These are phyloP conservation scores for Brassica balearica DNA, from an alignment of 441 rosid species.

Conservation along the genomic window DNA sequence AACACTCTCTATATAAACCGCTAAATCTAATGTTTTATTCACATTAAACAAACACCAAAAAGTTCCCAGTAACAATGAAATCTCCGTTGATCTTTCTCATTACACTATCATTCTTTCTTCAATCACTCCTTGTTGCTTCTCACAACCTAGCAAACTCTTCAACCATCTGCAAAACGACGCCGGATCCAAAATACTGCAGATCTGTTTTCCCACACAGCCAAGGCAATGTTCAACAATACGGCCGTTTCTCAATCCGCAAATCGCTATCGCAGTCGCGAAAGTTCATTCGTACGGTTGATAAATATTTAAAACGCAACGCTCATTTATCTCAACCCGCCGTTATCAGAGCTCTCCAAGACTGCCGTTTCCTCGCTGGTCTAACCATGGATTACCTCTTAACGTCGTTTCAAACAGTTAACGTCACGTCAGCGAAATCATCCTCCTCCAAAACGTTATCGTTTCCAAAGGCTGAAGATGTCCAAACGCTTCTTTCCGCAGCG, in stretches of 20 bases:
- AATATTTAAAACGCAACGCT: constrained; percentile 47
- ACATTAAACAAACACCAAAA: constrained; percentile 4
- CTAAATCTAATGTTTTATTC: constrained; percentile 17
- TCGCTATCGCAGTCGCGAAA: constrained; percentile 66
- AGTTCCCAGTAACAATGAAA: background rate
- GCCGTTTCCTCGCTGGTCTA: constrained; percentile 57
- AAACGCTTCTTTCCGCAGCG: constrained; percentile 57
- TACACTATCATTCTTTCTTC: constrained; percentile 17
- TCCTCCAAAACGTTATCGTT: constrained; percentile 43
- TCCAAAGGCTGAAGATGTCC: constrained; percentile 59
- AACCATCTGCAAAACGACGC: constrained; percentile 59
- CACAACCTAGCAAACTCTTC: constrained; percentile 44
- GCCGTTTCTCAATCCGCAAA: constrained; percentile 57
- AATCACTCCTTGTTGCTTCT: constrained; percentile 27
- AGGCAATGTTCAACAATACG: constrained; percentile 53
- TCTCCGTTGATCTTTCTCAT: constrained; percentile 9
- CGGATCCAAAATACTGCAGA: constrained; percentile 69
- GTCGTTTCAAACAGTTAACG: constrained; percentile 52
- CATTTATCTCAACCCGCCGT: constrained; percentile 46
- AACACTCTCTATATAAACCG: constrained; percentile 34
- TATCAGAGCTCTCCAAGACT: constrained; percentile 73
- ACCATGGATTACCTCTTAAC: constrained; percentile 61
- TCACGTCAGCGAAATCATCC: constrained; percentile 29
- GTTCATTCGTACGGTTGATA: constrained; percentile 53
- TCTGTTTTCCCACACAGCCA: constrained; percentile 57